These are phyloP conservation scores for Domatiomyces catenatus DNA, from an alignment of 2,329 filamentous ascomycete species.

Conservation along the genomic window DNA sequence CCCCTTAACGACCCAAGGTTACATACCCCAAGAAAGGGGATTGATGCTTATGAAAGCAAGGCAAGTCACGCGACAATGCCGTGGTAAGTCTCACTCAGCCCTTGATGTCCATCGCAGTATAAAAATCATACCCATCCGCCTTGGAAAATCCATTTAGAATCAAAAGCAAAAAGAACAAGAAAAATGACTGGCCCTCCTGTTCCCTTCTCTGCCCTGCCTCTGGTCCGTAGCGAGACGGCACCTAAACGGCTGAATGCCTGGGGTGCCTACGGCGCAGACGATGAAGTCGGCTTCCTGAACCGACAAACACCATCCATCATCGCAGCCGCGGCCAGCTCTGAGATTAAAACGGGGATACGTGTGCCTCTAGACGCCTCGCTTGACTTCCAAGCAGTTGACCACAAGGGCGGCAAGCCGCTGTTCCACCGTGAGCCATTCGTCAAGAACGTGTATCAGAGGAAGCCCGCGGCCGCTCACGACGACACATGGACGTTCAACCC, in stretches of 20 bases:
- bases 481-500: constrained; percentile 19
- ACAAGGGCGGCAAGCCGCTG: constrained; percentile 16
- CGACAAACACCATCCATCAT: constrained; percentile 36
- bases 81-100: too few relatives aligned
- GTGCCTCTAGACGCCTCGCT: constrained; percentile 23
- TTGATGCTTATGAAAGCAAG: neutral
- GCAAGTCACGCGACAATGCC: neutral
- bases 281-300: constrained; percentile 41
- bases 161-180: too few relatives aligned
- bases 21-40: neutral
- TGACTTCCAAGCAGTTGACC: constrained; percentile 16
- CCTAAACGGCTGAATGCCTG: constrained; percentile 33
- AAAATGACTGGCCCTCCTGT: constrained; percentile 14
- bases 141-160: too few relatives aligned
- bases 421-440: constrained; percentile 21
- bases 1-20: neutral
- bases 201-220: constrained; percentile 28
- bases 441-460: constrained; percentile 20
- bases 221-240: constrained; percentile 22
- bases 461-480: constrained; percentile 16
- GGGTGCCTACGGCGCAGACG: constrained; percentile 38
- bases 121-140: neutral
- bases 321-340: constrained; percentile 26
- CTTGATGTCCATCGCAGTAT: neutral
- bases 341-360: constrained; percentile 27